Evolutionary conservation across 495 filamentous ascomycete species (phyloP).

Genomic region (Aspergillus avenaceus): DNA sequence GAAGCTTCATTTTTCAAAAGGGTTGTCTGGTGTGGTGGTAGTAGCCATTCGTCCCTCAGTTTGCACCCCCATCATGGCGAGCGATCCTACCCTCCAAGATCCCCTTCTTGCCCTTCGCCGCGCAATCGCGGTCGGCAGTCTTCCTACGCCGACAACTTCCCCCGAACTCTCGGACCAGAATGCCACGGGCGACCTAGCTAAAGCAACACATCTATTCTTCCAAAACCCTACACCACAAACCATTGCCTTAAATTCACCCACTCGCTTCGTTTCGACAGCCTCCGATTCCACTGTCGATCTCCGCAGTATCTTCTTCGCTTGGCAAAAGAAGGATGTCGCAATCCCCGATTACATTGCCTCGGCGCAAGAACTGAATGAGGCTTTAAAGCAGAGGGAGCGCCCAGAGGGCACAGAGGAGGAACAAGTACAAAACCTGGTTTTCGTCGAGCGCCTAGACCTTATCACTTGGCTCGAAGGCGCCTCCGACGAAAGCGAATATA

Average conservation of each 20-base stretch:
- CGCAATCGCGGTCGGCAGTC: constrained; percentile 62
- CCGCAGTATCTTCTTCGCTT: constrained; percentile 91
- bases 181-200: constrained; percentile 56
- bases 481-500: constrained; percentile 85
- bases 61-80: constrained; percentile 14
- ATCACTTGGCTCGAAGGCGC: constrained; percentile 89
- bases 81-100: constrained; percentile 50
- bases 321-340: constrained; percentile 81
- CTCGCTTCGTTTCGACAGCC: constrained; percentile 72
- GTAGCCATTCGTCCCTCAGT: background rate
- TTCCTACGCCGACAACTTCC: constrained; percentile 66
- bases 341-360: constrained; percentile 87
- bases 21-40: background rate
- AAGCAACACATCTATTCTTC: constrained; percentile 83
- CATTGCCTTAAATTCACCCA: constrained; percentile 70
- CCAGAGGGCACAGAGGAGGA: constrained; percentile 42
- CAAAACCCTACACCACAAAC: constrained; percentile 54
- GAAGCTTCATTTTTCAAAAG: background rate
- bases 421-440: constrained; percentile 75
- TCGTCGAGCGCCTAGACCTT: constrained; percentile 84
- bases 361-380: constrained; percentile 74
- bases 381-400: constrained; percentile 56
- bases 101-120: constrained; percentile 76
- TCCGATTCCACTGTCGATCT: constrained; percentile 71
- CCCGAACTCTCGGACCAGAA: constrained; percentile 47